Evolutionary conservation across 129 eudicot genomes (phyloP), one percentile per base, ranked within the genome.

Genomic region (Mikania micrantha): DNA sequence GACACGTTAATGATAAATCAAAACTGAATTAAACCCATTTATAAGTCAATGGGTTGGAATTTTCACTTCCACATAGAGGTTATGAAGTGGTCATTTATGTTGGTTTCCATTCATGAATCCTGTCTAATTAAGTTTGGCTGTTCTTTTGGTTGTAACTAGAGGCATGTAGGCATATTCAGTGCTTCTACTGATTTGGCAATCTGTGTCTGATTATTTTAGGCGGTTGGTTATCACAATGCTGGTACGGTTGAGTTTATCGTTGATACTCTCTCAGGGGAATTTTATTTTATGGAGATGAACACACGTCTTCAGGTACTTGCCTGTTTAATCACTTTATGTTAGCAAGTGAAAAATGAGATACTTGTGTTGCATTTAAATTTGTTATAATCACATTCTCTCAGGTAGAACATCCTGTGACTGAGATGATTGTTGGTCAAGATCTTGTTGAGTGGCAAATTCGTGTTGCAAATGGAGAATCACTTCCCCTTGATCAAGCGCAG

Each of bases 371-470:
- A 20, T 60, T 35, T 36, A 60, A 72, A n/a, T 9, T 24, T 11
- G 77, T n/a, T 16, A 1, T 40, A 20, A 27, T 25, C 49, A 17
- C 35, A 27, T 35, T 34, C 25, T 69, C 60, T 61, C 60, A 94
- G 99, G 99, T 94, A 64, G 99, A 94, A 83, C 99, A 94, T 83
- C 99, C 99, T 52, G 99, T 94, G 61, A 94, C 99, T 45, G 99
- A 94, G 88, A 94, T 94, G 99, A 84, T 94, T 75, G 96, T 89
- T 64, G 85, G 95, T 66, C 95, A 94, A 86, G 99, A 94, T 85
- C 99, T 94, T 74, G 99, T 94, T 45, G 99, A 94, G 83, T 94
- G 99, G 99, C 99, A 94, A 78, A 94, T 94, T 25, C 93, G 92
- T 74, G 87, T 94, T 69, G 96, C 99, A 29, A 94, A 94, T 74